Percentiles rank a stretch among this genome's conserved stretches.
Conservation (phyloP, 306 rosid species). For the Amphicarpaea edgeworthii region DNA sequence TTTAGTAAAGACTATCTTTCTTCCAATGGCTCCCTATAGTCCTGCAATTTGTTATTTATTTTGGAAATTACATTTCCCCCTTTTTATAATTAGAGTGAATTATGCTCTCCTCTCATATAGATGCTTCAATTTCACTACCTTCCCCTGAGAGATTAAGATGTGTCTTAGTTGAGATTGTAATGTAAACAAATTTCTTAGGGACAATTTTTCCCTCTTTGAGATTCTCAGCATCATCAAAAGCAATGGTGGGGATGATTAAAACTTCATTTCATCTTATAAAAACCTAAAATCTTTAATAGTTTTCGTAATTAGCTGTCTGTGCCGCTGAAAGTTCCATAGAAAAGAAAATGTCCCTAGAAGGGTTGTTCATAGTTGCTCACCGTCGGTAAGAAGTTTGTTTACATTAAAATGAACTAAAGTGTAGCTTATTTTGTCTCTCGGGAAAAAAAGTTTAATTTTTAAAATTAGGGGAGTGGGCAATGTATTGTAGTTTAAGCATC, state of each 20-base stretch:
- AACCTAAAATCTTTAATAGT: background rate
- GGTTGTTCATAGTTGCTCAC: constrained; percentile 13
- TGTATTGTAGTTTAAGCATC: constrained; percentile 15
- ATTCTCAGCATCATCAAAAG: background rate
- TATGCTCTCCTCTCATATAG: background rate
- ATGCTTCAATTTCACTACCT: background rate
- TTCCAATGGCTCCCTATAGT: constrained; percentile 21
- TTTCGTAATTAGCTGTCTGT: background rate
- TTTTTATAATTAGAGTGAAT: background rate
- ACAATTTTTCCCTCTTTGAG: background rate
- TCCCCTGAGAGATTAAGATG: background rate
- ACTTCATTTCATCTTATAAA: background rate
- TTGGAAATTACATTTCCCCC: constrained; percentile 19
- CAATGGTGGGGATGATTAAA: background rate
- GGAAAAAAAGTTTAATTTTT: background rate
- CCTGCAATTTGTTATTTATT: constrained; percentile 30
- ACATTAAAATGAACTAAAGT: constrained; percentile 5
- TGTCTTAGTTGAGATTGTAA: background rate
- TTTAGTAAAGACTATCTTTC: constrained; percentile 6
- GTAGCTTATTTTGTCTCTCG: background rate
- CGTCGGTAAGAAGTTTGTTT: background rate
- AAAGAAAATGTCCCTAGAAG: constrained; percentile 6
- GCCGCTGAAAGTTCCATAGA: background rate
- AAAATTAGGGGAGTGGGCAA: background rate
- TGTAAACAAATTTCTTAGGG: background rate